These are phyloP conservation scores for Macroventuria anomochaeta DNA, from an alignment of 2,329 filamentous ascomycete species.

Conservation along the genomic window DNA sequence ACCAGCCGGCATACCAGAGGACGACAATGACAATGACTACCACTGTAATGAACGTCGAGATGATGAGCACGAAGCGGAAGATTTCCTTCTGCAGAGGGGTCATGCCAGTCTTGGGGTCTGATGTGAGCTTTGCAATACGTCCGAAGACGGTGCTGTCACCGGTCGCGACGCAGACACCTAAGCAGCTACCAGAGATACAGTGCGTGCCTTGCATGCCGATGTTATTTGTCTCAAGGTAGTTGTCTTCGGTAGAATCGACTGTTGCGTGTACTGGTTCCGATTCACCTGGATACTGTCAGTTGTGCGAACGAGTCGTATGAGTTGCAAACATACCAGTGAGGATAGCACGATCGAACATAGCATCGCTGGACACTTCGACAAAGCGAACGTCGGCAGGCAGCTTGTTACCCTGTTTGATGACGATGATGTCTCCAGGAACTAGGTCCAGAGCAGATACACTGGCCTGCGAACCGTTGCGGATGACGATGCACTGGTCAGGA, in stretches of 20 bases:
- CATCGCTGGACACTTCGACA: constrained; percentile 70
- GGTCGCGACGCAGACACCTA: constrained; percentile 73
- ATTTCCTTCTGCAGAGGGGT: constrained; percentile 77
- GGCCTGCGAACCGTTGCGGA: constrained; percentile 64
- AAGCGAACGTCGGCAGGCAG: constrained; percentile 76
- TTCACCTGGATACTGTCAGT: constrained; percentile 59
- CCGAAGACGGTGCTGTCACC: constrained; percentile 78
- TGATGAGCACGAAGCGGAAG: constrained; percentile 73
- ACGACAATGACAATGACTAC: constrained; percentile 71
- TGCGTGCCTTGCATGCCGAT: constrained; percentile 83
- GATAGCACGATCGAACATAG: constrained; percentile 75
- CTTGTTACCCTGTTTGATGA: constrained; percentile 74
- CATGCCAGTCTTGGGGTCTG: constrained; percentile 69
- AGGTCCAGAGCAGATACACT: constrained; percentile 64
- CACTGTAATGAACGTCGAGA: constrained; percentile 69
- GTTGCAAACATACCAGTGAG: constrained; percentile 62
- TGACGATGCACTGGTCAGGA: constrained; percentile 72
- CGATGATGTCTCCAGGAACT: constrained; percentile 74
- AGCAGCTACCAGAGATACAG: constrained; percentile 71
- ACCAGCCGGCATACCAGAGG: constrained; percentile 61
- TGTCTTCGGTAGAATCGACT: constrained; percentile 68
- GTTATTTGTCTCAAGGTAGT: constrained; percentile 77
- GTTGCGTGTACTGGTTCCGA: constrained; percentile 69
- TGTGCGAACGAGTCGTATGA: background rate
- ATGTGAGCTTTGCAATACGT: constrained; percentile 74